Percentiles rank a stretch among this genome's conserved stretches.
phyloP scores from a whole-genome alignment of 2,329 filamentous ascomycete species.

The Cercospora sp. region DNA sequence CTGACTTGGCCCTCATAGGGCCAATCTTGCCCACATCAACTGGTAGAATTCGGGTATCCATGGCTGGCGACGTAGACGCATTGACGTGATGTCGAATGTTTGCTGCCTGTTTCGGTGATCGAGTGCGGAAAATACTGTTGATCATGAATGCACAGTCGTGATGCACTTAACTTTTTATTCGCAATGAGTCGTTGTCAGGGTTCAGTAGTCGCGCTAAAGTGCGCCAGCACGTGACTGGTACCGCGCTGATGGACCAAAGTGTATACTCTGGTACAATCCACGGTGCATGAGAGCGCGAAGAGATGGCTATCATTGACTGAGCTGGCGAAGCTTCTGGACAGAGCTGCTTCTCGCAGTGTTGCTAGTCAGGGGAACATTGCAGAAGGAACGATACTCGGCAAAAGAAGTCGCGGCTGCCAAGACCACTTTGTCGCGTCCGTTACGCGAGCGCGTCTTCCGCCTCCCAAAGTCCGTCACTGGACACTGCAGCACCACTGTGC shows the following conservation, averaged over 20 bases:
- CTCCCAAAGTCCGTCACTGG: neutral
- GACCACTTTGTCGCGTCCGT: slow-evolving; percentile 2
- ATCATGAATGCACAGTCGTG: neutral
- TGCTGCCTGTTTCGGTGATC: neutral
- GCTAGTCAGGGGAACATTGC: neutral
- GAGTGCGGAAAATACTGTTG: neutral
- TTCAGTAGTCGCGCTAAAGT: neutral
- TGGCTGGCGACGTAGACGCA: slow-evolving; percentile 9
- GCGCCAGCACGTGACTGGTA: neutral
- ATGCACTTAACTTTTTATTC: neutral
- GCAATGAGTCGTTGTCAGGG: neutral
- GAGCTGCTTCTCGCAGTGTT: neutral
- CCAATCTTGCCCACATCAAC: slow-evolving; percentile 47
- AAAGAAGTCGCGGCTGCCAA: slow-evolving; percentile 3
- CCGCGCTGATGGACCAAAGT: neutral
- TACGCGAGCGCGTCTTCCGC: slow-evolving; percentile 8
- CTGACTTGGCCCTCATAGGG: slow-evolving; percentile 36
- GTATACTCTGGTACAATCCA: neutral
- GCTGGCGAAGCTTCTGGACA: neutral
- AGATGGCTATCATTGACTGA: neutral
- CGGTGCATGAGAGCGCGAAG: neutral
- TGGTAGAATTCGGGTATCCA: slow-evolving; percentile 43
- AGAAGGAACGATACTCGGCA: neutral
- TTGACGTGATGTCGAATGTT: neutral
- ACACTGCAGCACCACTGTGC: neutral